These are phyloP conservation scores for Rhodotorula sp. DNA, from an alignment of 1,284 basidiomycete genomes.

Conservation along the genomic window DNA sequence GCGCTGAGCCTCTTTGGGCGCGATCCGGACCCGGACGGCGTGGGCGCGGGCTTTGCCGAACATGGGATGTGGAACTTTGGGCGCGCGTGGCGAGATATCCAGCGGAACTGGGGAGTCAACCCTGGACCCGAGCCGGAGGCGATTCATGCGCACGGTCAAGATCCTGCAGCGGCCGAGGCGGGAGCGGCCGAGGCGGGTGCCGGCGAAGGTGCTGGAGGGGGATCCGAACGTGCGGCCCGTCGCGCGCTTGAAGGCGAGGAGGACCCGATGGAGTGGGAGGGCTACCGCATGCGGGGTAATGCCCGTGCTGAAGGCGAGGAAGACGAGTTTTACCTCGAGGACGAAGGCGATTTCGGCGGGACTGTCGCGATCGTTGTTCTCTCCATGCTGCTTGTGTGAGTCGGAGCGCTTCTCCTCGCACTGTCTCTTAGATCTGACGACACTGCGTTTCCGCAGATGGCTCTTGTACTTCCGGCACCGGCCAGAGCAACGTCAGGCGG, in stretches of 20 bases:
- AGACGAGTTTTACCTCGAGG: constrained; percentile 36
- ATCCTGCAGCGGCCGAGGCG: background rate
- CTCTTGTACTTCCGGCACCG: constrained; percentile 44
- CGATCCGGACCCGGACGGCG: constrained; percentile 8
- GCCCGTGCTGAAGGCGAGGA: constrained; percentile 31
- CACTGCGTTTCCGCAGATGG: constrained; percentile 19
- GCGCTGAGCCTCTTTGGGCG: constrained; percentile 41
- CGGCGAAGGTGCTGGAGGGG: background rate
- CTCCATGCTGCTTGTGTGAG: constrained; percentile 42
- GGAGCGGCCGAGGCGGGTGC: background rate
- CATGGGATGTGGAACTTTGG: constrained; percentile 27
- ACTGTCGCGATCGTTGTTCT: constrained; percentile 43
- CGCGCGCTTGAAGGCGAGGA: constrained; percentile 33
- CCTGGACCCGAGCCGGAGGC: constrained; percentile 29
- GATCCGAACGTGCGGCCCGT: constrained; percentile 8
- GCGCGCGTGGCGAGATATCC: constrained; percentile 34
- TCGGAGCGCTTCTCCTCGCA: background rate
- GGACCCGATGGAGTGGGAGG: constrained; percentile 31
- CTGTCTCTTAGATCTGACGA: background rate
- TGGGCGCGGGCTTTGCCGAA: constrained; percentile 9
- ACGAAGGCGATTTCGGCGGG: constrained; percentile 41
- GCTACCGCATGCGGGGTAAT: constrained; percentile 4
- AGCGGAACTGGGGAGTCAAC: constrained; percentile 37
- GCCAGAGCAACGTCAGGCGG: constrained; percentile 6
- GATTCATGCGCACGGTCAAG: background rate